Percentiles rank a stretch among this genome's conserved stretches.
phyloP scores from a whole-genome alignment of 108 stramenopile species.

The Aureococcus anophagefferens region DNA sequence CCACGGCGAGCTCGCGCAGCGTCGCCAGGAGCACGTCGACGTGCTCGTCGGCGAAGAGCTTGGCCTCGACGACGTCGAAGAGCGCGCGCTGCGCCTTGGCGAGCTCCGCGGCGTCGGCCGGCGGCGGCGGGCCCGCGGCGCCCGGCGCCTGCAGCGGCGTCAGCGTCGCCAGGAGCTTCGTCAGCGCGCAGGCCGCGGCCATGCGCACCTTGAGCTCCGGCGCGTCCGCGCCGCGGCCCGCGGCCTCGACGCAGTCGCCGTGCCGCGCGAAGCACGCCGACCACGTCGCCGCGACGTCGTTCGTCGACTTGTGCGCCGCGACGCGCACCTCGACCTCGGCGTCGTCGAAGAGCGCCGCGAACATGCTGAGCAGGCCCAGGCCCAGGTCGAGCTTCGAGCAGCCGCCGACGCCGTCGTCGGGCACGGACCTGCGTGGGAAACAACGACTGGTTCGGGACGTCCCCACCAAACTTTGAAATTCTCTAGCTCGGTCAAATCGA shows the following conservation, averaged over 20 bases:
- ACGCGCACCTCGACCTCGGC: background rate
- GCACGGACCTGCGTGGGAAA: too few species aligned
- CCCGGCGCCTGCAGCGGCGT: background rate
- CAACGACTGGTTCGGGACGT: too few species aligned
- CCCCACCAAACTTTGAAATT: too few species aligned
- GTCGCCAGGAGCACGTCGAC: background rate
- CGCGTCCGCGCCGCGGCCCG: background rate
- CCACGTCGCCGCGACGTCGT: background rate
- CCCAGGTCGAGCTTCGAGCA: too few species aligned
- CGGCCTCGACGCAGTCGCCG: background rate
- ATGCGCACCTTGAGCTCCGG: background rate
- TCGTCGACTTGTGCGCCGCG: background rate
- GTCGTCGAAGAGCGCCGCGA: background rate
- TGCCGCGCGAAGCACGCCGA: background rate
- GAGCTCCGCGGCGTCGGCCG: too few species aligned
- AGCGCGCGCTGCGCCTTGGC: background rate
- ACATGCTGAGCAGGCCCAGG: background rate
- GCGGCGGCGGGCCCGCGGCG: background rate
- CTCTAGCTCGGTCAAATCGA: too few species aligned
- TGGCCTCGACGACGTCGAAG: background rate
- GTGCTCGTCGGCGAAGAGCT: background rate
- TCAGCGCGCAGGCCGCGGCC: background rate
- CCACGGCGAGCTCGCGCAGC: background rate
- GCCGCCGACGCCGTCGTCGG: too few species aligned
- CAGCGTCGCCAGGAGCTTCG: background rate